phyloP scores from a whole-genome alignment of 2,329 filamentous ascomycete genomes.

The Neoscytalidium dimidiatum region DNA sequence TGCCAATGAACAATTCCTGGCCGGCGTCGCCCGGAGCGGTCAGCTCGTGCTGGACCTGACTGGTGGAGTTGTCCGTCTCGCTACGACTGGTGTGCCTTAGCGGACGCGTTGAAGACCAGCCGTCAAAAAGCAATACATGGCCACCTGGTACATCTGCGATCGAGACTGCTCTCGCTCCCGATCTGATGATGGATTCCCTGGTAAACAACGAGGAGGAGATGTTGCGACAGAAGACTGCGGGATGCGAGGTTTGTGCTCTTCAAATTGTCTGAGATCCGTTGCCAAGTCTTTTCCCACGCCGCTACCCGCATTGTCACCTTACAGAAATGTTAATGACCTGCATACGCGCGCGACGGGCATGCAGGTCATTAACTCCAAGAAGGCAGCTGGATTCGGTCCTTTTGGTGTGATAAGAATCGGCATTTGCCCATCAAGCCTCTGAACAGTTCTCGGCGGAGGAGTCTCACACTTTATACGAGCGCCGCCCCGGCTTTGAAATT shows the following conservation, averaged over 20 bases:
- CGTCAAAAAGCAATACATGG: background rate
- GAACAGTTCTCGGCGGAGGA: background rate
- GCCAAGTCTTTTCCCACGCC: background rate
- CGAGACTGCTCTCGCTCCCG: background rate
- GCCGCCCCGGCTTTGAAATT: background rate
- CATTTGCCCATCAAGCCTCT: background rate
- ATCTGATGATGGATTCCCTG: background rate
- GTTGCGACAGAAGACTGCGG: background rate
- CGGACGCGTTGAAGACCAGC: background rate
- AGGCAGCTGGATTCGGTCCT: background rate
- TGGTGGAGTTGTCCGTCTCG: background rate
- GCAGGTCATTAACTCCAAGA: background rate
- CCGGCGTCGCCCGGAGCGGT: background rate
- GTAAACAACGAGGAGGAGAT: background rate
- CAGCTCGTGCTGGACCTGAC: background rate
- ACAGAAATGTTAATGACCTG: slow-evolving; percentile 8
- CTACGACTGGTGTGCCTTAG: background rate
- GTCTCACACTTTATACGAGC: background rate
- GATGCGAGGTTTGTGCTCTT: slow-evolving; percentile 11
- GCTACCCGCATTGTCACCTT: slow-evolving; percentile 14
- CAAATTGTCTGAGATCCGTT: background rate
- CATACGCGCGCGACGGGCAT: background rate
- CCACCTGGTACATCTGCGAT: background rate
- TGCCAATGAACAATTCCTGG: background rate
- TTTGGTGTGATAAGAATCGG: background rate